Conservation (phyloP, 2,329 filamentous ascomycete genomes). For the Furcasterigmium sp. region DNA sequence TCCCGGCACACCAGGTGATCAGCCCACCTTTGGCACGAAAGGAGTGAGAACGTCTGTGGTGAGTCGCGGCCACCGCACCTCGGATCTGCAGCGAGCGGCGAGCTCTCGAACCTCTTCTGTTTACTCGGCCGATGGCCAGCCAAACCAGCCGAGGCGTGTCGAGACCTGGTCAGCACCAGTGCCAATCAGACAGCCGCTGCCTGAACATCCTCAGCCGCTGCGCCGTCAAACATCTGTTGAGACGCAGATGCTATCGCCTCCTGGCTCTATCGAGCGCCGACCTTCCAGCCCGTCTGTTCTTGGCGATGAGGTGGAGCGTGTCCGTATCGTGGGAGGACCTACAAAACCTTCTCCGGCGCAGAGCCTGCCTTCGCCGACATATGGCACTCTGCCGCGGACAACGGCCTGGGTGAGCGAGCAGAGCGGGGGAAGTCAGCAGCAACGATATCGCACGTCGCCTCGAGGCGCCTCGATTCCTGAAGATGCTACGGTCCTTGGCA, state of each 20-base stretch:
- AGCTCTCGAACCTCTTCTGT: conserved; percentile 1
- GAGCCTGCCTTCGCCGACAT: not conserved
- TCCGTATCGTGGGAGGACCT: not conserved
- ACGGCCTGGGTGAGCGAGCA: conserved; percentile 4
- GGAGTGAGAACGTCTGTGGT: not conserved
- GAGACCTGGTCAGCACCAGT: not conserved
- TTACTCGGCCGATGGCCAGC: not conserved
- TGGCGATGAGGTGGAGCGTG: conserved; percentile 3
- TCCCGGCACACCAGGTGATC: not conserved
- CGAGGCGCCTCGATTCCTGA: not conserved
- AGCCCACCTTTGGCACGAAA: not conserved
- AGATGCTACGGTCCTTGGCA: not conserved
- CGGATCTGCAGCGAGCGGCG: conserved; percentile 1
- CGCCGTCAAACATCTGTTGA: not conserved
- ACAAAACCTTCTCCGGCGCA: not conserved
- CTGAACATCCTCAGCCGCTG: not conserved
- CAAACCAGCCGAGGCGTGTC: not conserved
- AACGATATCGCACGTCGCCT: not conserved
- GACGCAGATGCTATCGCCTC: not conserved
- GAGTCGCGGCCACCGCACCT: not conserved
- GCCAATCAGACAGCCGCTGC: not conserved
- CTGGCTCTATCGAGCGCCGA: not conserved
- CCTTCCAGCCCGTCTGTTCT: conserved; percentile 4
- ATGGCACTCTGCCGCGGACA: not conserved
- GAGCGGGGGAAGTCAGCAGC: not conserved